Conservation (phyloP, 306 rosid genomes). For the Pterocarpus macrocarpus region DNA sequence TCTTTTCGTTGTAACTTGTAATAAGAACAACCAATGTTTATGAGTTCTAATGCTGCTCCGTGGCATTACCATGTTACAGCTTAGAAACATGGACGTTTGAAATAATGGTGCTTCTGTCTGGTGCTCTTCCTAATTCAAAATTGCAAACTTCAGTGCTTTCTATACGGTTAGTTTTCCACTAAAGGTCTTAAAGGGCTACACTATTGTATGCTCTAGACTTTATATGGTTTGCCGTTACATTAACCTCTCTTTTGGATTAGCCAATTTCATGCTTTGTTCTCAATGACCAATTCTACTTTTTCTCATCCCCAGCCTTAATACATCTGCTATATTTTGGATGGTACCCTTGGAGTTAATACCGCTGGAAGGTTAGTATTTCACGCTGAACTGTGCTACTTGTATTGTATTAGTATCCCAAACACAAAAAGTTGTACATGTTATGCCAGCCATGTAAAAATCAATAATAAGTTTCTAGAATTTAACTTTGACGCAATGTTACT, state of each 20-base stretch:
- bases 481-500: no score
- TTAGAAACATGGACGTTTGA: slow-evolving; percentile 77
- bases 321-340: slow-evolving; percentile 70
- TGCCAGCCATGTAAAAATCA: no score
- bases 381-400: neutral
- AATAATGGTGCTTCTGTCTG: slow-evolving; percentile 65
- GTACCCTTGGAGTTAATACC: slow-evolving; percentile 72
- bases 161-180: slow-evolving; percentile 54
- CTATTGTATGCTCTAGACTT: neutral
- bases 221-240: neutral
- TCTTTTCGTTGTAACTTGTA: no score
- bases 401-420: neutral
- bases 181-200: neutral
- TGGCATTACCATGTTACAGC: slow-evolving; percentile 49
- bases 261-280: slow-evolving; percentile 14
- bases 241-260: neutral
- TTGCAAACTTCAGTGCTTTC: slow-evolving; percentile 74
- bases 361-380: slow-evolving; percentile 74
- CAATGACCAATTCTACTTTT: slow-evolving; percentile 14
- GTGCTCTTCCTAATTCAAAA: slow-evolving; percentile 67
- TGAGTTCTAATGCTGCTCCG: slow-evolving; percentile 11
- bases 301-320: slow-evolving; percentile 58
- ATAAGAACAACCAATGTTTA: neutral
- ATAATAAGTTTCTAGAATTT: no score
- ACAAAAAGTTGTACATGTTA: no score